Evolutionary conservation across 768 basidiomycete species (phyloP), one percentile per base, ranked within the genome.

Genomic region (Trichaptum fuscoviolaceum): DNA sequence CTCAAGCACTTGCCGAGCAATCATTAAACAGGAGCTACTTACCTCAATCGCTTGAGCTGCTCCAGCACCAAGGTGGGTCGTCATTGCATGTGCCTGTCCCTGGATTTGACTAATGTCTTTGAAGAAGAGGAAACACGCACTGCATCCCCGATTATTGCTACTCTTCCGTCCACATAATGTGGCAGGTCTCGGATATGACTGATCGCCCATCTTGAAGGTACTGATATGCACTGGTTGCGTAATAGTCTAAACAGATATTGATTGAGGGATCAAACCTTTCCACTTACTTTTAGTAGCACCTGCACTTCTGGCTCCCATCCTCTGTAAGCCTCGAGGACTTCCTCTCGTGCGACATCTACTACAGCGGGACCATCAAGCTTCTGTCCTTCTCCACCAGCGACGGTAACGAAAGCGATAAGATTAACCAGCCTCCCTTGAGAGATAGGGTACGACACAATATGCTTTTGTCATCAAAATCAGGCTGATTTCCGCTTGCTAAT

Each of bases 371-470:
- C 73, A 2, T 69, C 62, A 62, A 71, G 72, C 1, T 59, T 18
- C 0, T 67, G 70, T 18, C 70, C 75, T 57, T 72, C 66, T 3
- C 36, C 15, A 7, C 69, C 67, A 6, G 69, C 71, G 10, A 67
- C 36, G 7, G 68, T 67, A 7, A 71, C 64, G 58, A 76, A 63
- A 0, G 68, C 72, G 24, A 67, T 71, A 15, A 70, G 60, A 35
- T 76, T 76, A 64, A 76, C 68, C 15, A 69, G 18, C 20, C 64
- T 58, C 7, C 71, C 71, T 34, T 79, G 79, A 2, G 84, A 78
- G 17, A 91, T 85, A 0, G 87, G 83, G 72, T 91, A 90, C 1
- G 80, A 83, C 18, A 90, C 79, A 57, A 88, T 72, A 71, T 85
- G 85, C 89, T 91, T 36, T 63, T 15, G 68, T 12, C 42, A 12